Conservation (phyloP, 2,329 filamentous ascomycete species). For the Talaromyces sp. region DNA sequence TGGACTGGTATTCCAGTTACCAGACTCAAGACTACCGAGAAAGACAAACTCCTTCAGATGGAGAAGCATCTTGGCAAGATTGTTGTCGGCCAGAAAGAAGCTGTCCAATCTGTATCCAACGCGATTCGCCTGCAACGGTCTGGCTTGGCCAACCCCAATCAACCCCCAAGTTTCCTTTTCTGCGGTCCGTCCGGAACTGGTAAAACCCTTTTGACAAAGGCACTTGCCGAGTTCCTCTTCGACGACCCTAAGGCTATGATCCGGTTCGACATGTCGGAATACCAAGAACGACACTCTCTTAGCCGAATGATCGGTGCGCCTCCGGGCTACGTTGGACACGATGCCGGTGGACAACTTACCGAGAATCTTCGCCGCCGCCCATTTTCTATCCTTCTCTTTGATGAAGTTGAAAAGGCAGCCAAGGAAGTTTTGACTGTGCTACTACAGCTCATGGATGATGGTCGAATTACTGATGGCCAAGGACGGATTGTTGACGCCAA, state of each 20-base stretch:
- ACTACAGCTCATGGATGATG: conserved; percentile 99
- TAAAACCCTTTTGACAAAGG: conserved; percentile 96
- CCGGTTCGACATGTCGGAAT: conserved; percentile 98
- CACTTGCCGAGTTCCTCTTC: conserved; percentile 93
- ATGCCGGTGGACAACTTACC: conserved; percentile 90
- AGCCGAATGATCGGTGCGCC: conserved; percentile 97
- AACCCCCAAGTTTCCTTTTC: conserved; percentile 97
- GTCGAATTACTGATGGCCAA: conserved; percentile 96
- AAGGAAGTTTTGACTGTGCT: conserved; percentile 96
- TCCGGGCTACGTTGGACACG: conserved; percentile 94
- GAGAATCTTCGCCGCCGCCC: conserved; percentile 89
- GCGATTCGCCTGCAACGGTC: conserved; percentile 93
- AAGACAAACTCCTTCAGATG: conserved; percentile 98
- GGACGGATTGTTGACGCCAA: conserved; percentile 89
- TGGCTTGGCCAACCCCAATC: conserved; percentile 90
- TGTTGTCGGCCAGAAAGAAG: conserved; percentile 91
- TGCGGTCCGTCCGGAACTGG: conserved; percentile 97
- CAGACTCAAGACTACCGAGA: conserved; percentile 87
- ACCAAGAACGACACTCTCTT: conserved; percentile 92
- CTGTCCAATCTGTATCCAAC: conserved; percentile 87
- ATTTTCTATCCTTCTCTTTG: conserved; percentile 96
- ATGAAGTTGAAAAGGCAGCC: conserved; percentile 97
- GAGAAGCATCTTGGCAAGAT: conserved; percentile 77
- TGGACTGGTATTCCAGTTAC: conserved; percentile 99
- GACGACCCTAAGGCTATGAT: conserved; percentile 98